A percentile compares a stretch with the other conserved stretches of the same genome.
Conservation (phyloP, 176 grass and related monocot genomes). For the Areca catechu region DNA sequence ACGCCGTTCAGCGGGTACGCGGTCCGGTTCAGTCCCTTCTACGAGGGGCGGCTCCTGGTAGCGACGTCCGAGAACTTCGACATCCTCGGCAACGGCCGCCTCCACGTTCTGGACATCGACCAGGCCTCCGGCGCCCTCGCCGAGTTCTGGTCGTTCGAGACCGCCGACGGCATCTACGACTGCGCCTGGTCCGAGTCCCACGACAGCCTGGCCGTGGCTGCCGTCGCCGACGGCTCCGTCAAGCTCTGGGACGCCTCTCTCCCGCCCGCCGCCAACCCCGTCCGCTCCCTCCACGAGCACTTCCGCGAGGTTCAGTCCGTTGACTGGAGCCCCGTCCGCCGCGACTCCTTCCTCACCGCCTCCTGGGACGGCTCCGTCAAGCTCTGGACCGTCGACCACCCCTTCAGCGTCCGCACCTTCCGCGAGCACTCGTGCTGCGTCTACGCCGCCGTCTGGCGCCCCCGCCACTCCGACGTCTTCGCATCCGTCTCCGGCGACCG, state of each 20-base stretch:
- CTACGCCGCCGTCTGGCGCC: slow-evolving; percentile 57
- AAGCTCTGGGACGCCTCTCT: slow-evolving; percentile 61
- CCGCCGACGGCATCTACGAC: slow-evolving; percentile 78
- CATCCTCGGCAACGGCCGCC: slow-evolving; percentile 80
- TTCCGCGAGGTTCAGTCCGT: slow-evolving; percentile 50
- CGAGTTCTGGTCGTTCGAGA: slow-evolving; percentile 53
- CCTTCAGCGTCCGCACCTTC: slow-evolving; percentile 63
- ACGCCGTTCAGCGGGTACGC: slow-evolving; percentile 56
- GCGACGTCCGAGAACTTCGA: slow-evolving; percentile 75
- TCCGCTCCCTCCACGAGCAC: slow-evolving; percentile 72
- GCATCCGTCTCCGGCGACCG: slow-evolving; percentile 65
- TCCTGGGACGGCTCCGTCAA: slow-evolving; percentile 86
- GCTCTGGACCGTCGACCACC: slow-evolving; percentile 72
- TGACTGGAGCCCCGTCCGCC: slow-evolving; percentile 77
- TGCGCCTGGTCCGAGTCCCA: slow-evolving; percentile 94
- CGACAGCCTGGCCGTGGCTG: slow-evolving; percentile 63
- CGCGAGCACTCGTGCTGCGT: slow-evolving; percentile 74
- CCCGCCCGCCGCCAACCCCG: slow-evolving; percentile 45
- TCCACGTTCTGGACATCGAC: slow-evolving; percentile 70
- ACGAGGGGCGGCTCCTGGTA: slow-evolving; percentile 58
- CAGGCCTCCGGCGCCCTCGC: slow-evolving; percentile 12
- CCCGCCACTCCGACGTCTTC: slow-evolving; percentile 69
- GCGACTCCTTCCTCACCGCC: slow-evolving; percentile 63
- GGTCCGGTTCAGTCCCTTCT: slow-evolving; percentile 77
- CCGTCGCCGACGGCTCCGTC: slow-evolving; percentile 57